These are phyloP conservation scores for Austroboletus eburneus DNA, from an alignment of 768 basidiomycete genomes.

Conservation along the genomic window DNA sequence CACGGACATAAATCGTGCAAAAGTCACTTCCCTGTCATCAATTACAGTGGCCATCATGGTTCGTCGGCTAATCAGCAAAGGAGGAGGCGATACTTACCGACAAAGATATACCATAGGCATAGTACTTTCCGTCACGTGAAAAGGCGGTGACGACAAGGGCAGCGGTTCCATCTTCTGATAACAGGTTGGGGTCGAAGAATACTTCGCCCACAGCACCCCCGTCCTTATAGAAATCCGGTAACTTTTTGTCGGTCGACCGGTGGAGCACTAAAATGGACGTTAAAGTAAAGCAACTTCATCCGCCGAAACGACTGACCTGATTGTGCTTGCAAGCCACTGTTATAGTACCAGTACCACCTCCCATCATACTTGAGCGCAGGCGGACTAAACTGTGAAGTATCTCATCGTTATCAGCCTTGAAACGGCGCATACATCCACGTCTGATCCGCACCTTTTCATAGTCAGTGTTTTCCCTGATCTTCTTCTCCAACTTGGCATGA, in stretches of 20 bases:
- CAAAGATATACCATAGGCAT: slow-evolving; percentile 70
- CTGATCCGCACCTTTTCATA: slow-evolving; percentile 41
- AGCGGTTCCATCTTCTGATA: slow-evolving; percentile 70
- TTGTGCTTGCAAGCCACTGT: slow-evolving; percentile 73
- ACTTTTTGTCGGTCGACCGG: slow-evolving; percentile 47
- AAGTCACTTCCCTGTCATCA: slow-evolving; percentile 65
- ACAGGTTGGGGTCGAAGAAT: slow-evolving; percentile 77
- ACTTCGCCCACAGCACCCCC: slow-evolving; percentile 54
- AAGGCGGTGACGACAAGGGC: slow-evolving; percentile 57
- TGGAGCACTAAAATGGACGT: slow-evolving; percentile 45
- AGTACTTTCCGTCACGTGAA: slow-evolving; percentile 64
- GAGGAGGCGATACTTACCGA: slow-evolving; percentile 44
- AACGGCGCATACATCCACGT: neutral
- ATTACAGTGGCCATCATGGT: neutral
- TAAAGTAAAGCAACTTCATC: neutral
- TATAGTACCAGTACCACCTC: slow-evolving; percentile 80
- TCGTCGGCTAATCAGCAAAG: neutral
- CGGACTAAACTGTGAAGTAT: slow-evolving; percentile 49
- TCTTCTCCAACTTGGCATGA: slow-evolving; percentile 51
- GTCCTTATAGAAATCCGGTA: slow-evolving; percentile 52
- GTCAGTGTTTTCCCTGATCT: slow-evolving; percentile 51
- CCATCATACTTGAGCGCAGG: slow-evolving; percentile 60
- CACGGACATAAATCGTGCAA: slow-evolving; percentile 62
- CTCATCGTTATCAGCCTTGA: neutral
- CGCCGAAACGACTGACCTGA: slow-evolving; percentile 28